These are phyloP conservation scores for Cercophora samala DNA, from an alignment of 495 filamentous ascomycete genomes.

Conservation along the genomic window DNA sequence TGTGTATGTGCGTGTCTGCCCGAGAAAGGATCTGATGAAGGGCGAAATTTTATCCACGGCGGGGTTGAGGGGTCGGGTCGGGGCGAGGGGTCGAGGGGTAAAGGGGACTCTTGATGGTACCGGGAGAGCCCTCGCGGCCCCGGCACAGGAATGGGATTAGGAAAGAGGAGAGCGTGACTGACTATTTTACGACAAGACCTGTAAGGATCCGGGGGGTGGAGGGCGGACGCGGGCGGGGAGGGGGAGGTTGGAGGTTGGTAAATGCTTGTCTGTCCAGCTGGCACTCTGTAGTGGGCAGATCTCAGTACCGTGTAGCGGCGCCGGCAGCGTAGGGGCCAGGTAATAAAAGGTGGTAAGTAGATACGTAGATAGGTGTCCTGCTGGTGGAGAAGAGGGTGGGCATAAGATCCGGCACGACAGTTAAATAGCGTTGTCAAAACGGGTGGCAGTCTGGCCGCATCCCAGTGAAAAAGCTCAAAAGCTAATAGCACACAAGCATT, in stretches of 20 bases:
- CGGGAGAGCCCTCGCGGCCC: background rate
- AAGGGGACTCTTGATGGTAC: background rate
- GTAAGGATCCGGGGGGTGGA: background rate
- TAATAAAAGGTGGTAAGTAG: background rate
- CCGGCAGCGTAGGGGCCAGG: background rate
- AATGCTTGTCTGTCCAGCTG: slow-evolving; percentile 1
- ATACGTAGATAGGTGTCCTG: background rate
- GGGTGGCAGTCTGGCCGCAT: background rate
- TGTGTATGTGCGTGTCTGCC: background rate
- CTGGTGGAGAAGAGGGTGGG: slow-evolving; percentile 4
- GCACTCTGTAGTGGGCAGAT: background rate
- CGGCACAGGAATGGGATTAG: background rate
- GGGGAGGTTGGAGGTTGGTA: background rate
- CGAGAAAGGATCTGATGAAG: background rate
- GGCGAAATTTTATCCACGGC: slow-evolving; percentile 5
- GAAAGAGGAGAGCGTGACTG: background rate
- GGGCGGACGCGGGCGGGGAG: background rate
- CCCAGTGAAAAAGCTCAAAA: background rate
- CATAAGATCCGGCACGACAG: background rate
- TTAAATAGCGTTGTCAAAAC: slow-evolving; percentile 12
- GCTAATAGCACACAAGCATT: background rate
- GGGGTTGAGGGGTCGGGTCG: slow-evolving; percentile 5
- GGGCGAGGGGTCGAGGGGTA: slow-evolving; percentile 3
- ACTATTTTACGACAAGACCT: background rate
- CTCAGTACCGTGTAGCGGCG: background rate